These are phyloP conservation scores for Seiridium unicorne DNA, from an alignment of 2,329 filamentous ascomycete species.

Conservation along the genomic window DNA sequence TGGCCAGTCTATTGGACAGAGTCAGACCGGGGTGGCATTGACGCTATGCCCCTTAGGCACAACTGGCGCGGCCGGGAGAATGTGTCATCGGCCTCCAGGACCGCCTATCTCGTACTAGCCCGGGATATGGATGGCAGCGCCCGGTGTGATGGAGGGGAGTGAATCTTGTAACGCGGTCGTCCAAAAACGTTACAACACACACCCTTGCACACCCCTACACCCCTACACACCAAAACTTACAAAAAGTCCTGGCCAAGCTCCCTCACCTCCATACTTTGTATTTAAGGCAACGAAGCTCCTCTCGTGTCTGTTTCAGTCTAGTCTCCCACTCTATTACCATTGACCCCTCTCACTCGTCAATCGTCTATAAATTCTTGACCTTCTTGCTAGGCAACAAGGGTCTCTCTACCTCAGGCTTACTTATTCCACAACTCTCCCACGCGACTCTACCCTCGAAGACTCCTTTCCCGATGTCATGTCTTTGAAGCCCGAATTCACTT, in stretches of 20 bases:
- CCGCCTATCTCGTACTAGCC: not conserved
- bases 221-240: not conserved
- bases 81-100: constrained; percentile 4
- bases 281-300: constrained; percentile 8
- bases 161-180: not conserved
- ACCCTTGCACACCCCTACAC: not conserved
- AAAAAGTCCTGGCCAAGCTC: constrained; percentile 9
- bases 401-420: not conserved
- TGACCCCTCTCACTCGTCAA: not conserved
- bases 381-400: constrained; percentile 7
- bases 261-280: constrained; percentile 1
- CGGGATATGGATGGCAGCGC: not conserved
- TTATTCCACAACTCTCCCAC: constrained; percentile 3
- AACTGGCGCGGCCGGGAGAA: not conserved
- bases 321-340: not conserved
- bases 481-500: constrained; percentile 5
- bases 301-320: not conserved
- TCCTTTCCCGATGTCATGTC: constrained; percentile 12
- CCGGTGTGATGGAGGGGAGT: not conserved
- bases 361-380: not conserved
- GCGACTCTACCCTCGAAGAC: constrained; percentile 2
- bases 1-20: not conserved
- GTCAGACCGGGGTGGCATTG: not conserved
- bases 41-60: constrained; percentile 4
- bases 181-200: not conserved